Base-by-base conservation (phyloP, 495 filamentous ascomycete genomes). In the Hypoxylon perforatum region DNA sequence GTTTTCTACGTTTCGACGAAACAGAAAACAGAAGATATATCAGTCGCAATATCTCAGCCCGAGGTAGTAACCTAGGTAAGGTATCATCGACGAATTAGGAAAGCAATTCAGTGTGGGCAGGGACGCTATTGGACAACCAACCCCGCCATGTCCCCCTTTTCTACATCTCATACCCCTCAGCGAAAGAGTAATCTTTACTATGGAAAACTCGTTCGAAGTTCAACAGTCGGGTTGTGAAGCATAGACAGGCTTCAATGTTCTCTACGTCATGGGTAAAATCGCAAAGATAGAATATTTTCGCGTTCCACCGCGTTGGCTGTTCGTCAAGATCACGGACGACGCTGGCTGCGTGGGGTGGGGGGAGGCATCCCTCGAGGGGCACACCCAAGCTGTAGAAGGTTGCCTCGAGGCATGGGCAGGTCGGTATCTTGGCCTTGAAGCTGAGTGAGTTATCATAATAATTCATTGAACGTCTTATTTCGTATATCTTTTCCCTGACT, bases 321-420 rank as follows among this genome's bases (percentile, higher is more conserved):
- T 94, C 62, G 91, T 93, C 65, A 92, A 92, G 69, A 82, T 93
- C 59, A 84, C 82, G 17, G 88, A 91, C 72, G 83, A 87, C 39
- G 81, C 83, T 10, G 87, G 84, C 21, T 77, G 84, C 11, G 80
- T 78, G 60, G 91, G 91, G n/a, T 94, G 91, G 91, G 91, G 91
- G 36, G 91, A 93, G 74, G 88, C 88, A 4, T 91, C 88, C 0
- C 78, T 94, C 3, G 90, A 94, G 75, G 90, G 91, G 0, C 91
- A 93, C 71, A 88, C 86, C 3, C 84, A 90, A 66, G 90, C 90
- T 17, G 85, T 92, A 21, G 90, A 94, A 75, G 91, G 91, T 5
- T 88, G 88, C 55, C 80, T 94, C 6, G 85, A 91, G 76, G 88
- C 87, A 19, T 84, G 89, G 71, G 86, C 82, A 52, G 81, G 82